phyloP scores from a whole-genome alignment of 2,329 filamentous ascomycete genomes.

The Bipolaris sorokiniana region DNA sequence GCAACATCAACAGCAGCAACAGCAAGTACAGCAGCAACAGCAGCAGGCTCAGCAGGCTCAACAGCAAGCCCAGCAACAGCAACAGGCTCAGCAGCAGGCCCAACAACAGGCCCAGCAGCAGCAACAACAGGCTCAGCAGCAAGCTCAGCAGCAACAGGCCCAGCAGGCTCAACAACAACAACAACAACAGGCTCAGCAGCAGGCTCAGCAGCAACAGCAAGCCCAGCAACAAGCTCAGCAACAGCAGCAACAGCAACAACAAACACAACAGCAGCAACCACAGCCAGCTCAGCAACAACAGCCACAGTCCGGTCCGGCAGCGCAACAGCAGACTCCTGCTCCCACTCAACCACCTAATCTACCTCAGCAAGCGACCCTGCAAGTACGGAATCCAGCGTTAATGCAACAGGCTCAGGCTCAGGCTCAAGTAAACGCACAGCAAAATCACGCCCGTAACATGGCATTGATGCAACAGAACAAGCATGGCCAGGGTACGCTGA shows the following conservation, averaged over 20 bases:
- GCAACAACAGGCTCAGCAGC: slow-evolving; percentile 38
- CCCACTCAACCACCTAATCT: slow-evolving; percentile 44
- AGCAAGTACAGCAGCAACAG: slow-evolving; percentile 39
- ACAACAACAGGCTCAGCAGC: slow-evolving; percentile 22
- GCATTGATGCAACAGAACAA: slow-evolving; percentile 40
- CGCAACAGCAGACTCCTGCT: slow-evolving; percentile 53
- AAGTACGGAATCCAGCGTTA: slow-evolving; percentile 48
- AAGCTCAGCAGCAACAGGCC: slow-evolving; percentile 33
- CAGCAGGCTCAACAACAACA: slow-evolving; percentile 48
- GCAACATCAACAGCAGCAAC: slow-evolving; percentile 40
- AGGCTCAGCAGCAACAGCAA: slow-evolving; percentile 8
- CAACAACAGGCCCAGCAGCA: slow-evolving; percentile 5
- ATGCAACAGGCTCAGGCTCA: slow-evolving; percentile 39
- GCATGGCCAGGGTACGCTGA: slow-evolving; percentile 55
- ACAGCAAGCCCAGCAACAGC: slow-evolving; percentile 29
- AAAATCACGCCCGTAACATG: slow-evolving; percentile 32
- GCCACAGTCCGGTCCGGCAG: slow-evolving; percentile 50
- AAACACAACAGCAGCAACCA: slow-evolving; percentile 48
- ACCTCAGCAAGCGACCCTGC: slow-evolving; percentile 39
- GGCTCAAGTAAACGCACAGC: slow-evolving; percentile 30
- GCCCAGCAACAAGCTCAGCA: slow-evolving; percentile 32
- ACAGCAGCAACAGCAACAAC: slow-evolving; percentile 45
- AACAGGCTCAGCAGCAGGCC: slow-evolving; percentile 37
- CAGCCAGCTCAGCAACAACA: slow-evolving; percentile 38
- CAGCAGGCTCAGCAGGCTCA: slow-evolving; percentile 45